Conservation (phyloP, 2,329 filamentous ascomycete genomes). For the Trichoderma polysporum region DNA sequence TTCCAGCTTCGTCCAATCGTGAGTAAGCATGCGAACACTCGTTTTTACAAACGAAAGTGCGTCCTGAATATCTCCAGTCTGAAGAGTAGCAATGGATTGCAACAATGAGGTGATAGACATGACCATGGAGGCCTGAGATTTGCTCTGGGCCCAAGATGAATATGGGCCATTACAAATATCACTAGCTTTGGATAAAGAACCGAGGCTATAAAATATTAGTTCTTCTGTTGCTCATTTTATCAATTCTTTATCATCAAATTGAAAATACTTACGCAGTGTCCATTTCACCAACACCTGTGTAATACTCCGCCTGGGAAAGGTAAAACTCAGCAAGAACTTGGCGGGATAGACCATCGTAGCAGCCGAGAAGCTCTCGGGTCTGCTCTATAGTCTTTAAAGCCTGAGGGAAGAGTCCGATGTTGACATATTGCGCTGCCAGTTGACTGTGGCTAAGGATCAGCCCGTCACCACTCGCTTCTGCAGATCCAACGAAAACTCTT, state of each 20-base stretch:
- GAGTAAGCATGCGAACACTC: slow-evolving; percentile 55
- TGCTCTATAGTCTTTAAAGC: slow-evolving; percentile 56
- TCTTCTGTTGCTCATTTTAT: neutral
- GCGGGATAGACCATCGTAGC: slow-evolving; percentile 38
- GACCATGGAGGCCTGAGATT: slow-evolving; percentile 34
- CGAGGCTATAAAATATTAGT: slow-evolving; percentile 26
- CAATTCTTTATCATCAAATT: neutral
- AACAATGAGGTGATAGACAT: slow-evolving; percentile 47
- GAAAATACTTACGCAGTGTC: slow-evolving; percentile 54
- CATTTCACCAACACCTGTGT: slow-evolving; percentile 63
- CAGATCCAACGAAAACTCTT: slow-evolving; percentile 33
- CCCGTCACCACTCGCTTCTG: slow-evolving; percentile 37
- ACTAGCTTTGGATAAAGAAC: slow-evolving; percentile 42
- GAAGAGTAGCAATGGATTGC: slow-evolving; percentile 64
- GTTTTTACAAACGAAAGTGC: slow-evolving; percentile 59
- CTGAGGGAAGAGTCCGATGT: slow-evolving; percentile 51
- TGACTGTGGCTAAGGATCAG: slow-evolving; percentile 48
- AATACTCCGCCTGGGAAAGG: slow-evolving; percentile 72
- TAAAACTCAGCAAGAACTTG: slow-evolving; percentile 56
- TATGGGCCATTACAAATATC: slow-evolving; percentile 34
- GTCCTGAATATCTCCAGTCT: slow-evolving; percentile 57
- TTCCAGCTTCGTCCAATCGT: slow-evolving; percentile 57
- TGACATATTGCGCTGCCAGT: slow-evolving; percentile 54
- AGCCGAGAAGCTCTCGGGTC: slow-evolving; percentile 50
- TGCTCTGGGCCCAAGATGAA: slow-evolving; percentile 37